Evolutionary conservation across 768 basidiomycete species (phyloP).

Genomic region (Panus rudis): DNA sequence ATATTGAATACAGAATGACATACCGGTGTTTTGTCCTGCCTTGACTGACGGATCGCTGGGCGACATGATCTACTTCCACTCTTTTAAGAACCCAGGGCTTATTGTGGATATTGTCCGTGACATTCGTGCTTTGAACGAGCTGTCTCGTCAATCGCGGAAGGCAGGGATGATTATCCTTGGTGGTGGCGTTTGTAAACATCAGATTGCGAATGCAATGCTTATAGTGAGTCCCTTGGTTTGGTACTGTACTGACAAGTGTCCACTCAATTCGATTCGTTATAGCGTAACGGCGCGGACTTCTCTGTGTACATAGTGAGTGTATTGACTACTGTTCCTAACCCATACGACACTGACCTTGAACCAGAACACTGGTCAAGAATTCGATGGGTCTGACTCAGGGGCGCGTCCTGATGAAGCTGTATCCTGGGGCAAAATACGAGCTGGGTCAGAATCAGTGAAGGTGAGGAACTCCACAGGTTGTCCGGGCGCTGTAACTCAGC

Average conservation of each 20-base stretch:
- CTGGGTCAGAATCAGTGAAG: conserved; percentile 77
- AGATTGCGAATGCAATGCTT: conserved; percentile 99
- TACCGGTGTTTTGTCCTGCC: conserved; percentile 98
- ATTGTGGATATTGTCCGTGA: conserved; percentile 92
- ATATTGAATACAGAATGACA: conserved; percentile 67
- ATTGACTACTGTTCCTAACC: background rate
- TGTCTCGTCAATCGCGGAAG: conserved; percentile 78
- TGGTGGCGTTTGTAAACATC: conserved; percentile 98
- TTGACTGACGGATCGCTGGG: conserved; percentile 97
- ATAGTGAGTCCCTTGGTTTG: conserved; percentile 52
- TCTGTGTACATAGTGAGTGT: conserved; percentile 84
- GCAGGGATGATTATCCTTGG: conserved; percentile 99
- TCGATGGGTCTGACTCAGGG: conserved; percentile 96
- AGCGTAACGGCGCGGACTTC: conserved; percentile 98
- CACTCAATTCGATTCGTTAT: conserved; percentile 8
- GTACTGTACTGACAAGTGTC: conserved; percentile 3
- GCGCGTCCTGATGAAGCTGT: conserved; percentile 96
- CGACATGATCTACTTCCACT: conserved; percentile 99
- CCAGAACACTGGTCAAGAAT: conserved; percentile 98
- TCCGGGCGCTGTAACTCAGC: too few relatives aligned
- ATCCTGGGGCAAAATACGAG: conserved; percentile 97
- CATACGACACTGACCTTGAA: background rate
- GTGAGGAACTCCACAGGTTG: conserved; percentile 35
- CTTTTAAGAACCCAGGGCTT: conserved; percentile 80
- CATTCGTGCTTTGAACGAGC: conserved; percentile 86